These are phyloP conservation scores for Globisporangium splendens DNA, from an alignment of 352 stramenopile genomes.

Conservation along the genomic window DNA sequence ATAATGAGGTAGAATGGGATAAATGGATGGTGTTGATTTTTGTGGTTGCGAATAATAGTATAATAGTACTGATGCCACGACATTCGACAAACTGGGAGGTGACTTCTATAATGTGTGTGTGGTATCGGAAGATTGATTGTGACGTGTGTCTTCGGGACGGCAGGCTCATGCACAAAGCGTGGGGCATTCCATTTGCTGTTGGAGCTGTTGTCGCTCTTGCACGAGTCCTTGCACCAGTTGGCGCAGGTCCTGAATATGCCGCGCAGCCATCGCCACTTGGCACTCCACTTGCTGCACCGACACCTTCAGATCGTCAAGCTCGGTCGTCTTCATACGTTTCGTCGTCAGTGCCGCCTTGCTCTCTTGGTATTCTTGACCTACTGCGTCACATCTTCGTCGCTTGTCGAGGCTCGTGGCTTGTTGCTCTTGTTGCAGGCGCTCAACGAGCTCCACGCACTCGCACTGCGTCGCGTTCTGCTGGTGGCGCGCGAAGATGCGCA, in stretches of 20 bases:
- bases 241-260: constrained; percentile 13
- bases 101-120: too few species aligned
- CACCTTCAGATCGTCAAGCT: constrained; percentile 4
- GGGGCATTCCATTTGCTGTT: background rate
- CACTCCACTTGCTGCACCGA: constrained; percentile 6
- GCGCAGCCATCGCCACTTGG: constrained; percentile 8
- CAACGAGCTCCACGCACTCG: background rate
- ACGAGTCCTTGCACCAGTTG: constrained; percentile 1
- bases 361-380: too few species aligned
- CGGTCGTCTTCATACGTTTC: background rate
- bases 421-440: constrained; percentile 11
- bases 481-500: background rate
- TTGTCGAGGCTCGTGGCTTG: constrained; percentile 2
- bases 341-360: background rate
- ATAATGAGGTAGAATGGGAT: background rate
- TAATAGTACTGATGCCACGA: background rate
- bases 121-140: background rate
- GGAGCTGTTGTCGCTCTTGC: background rate
- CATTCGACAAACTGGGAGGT: too few species aligned
- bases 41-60: background rate
- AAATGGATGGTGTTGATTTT: background rate
- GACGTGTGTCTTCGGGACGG: constrained; percentile 1
- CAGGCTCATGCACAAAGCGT: constrained; percentile 2
- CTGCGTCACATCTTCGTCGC: background rate
- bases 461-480: background rate